A percentile compares a stretch with the other conserved stretches of the same genome.
Evolutionary conservation across 1,284 basidiomycete genomes (phyloP).

Genomic region (Irpex sp.): DNA sequence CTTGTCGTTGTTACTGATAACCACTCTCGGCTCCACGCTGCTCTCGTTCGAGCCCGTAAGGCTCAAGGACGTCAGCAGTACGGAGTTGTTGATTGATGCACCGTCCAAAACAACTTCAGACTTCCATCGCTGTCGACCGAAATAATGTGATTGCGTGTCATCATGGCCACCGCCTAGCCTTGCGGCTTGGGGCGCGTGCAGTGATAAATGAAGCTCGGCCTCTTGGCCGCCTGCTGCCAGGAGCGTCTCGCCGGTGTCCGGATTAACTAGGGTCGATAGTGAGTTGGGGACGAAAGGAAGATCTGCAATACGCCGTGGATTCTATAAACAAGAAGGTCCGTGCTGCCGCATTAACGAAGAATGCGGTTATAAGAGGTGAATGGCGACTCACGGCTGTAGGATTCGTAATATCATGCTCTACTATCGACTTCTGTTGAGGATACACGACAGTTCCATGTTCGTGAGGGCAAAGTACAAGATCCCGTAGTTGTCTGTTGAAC

Average conservation of each 20-base stretch:
- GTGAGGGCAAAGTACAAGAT: constrained; percentile 69
- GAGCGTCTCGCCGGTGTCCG: constrained; percentile 50
- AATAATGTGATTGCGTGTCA: not conserved
- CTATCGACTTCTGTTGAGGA: constrained; percentile 47
- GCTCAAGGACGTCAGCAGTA: constrained; percentile 61
- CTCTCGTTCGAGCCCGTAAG: constrained; percentile 51
- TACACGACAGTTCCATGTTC: constrained; percentile 67
- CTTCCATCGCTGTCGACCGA: constrained; percentile 44
- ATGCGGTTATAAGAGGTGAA: constrained; percentile 1
- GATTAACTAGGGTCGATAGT: constrained; percentile 56
- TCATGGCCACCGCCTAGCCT: not conserved
- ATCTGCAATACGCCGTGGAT: constrained; percentile 44
- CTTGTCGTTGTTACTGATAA: constrained; percentile 80
- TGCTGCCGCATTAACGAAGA: constrained; percentile 1
- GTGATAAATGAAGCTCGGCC: constrained; percentile 70
- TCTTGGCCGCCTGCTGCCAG: constrained; percentile 80
- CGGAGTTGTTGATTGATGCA: constrained; percentile 81
- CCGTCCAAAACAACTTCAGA: constrained; percentile 44
- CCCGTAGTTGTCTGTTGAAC: constrained; percentile 59
- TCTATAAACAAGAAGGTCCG: constrained; percentile 26
- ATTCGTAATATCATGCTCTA: constrained; percentile 58
- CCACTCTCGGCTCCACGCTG: constrained; percentile 64
- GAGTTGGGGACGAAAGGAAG: constrained; percentile 65
- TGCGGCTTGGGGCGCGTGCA: constrained; percentile 32
- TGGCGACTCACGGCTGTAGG: constrained; percentile 43